Evolutionary conservation across 768 basidiomycete genomes (phyloP), one percentile per base, ranked within the genome.

Genomic region (Trametes sanguinea): DNA sequence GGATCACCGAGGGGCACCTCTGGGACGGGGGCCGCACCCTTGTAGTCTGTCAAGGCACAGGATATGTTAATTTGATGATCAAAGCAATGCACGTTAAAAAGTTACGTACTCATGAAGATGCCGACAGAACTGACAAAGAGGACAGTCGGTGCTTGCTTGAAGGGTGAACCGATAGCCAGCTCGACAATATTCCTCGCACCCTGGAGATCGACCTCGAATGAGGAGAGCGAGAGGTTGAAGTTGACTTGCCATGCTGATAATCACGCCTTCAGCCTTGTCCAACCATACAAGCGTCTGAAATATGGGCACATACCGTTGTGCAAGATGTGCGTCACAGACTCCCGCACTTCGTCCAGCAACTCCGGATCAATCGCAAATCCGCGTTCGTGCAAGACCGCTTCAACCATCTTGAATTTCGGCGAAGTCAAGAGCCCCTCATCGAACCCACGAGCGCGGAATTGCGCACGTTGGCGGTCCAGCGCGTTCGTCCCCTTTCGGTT

Each of bases 181-280:
- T 68, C 63, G 35, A 68, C 51, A 6, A 66, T 43, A 42, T 64
- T 59, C 14, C 65, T 60, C 3, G 59, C 35, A 6, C 63, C 75
- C 72, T 16, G 68, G 64, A 57, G 78, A 44, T 76, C 72, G 0
- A 71, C 60, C 47, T 79, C 76, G 62, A 76, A 80, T 2, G 78
- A 79, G 0, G 61, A 35, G 1, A 81, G 63, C 0, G 75, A 69
- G 1, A 76, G 57, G 48, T 81, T 81, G 64, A 81, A 81, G 54
- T 82, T 72, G 6, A 82, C 68, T 17, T 72, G 62, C 80, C 77
- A 80, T 0, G 76, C 79, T 68, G 37, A 11, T 37, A 11, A 9
- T 17, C 1, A 4, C 6, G 44, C 6, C 6, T n/a, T 44, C 6
- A 57, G 47, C 17, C 9, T 52, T 2, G 2, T 9, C n/a, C 9